Conservation (phyloP, 225 moss, liverwort and hornwort species). For the Pleurozium schreberi region DNA sequence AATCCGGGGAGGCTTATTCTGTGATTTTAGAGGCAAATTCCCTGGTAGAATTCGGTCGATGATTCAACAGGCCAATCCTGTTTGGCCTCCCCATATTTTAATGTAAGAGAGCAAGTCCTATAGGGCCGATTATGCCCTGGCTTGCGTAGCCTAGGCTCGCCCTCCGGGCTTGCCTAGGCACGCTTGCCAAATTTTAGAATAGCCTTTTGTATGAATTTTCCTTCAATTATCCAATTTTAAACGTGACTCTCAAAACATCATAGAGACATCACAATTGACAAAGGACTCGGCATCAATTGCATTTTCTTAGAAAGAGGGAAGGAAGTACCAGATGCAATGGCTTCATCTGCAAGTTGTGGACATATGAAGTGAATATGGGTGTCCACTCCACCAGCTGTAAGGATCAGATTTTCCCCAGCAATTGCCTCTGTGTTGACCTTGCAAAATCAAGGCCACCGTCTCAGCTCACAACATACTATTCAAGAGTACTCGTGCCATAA, state of each 20-base stretch:
- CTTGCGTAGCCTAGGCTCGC: too few species aligned
- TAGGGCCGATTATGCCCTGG: too few species aligned
- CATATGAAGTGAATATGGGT: slow-evolving; percentile 89
- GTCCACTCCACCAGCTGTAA: slow-evolving; percentile 90
- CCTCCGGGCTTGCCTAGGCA: too few species aligned
- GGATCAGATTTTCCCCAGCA: slow-evolving; percentile 61
- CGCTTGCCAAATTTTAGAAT: too few species aligned
- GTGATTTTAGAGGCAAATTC: too few species aligned
- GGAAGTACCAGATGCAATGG: slow-evolving; percentile 56
- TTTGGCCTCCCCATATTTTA: too few species aligned
- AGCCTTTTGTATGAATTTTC: not conserved
- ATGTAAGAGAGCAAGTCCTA: too few species aligned
- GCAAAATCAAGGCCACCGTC: not conserved
- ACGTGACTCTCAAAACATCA: not conserved
- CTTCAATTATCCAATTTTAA: not conserved
- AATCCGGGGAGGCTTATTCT: too few species aligned
- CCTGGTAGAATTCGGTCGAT: too few species aligned
- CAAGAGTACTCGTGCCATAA: not conserved
- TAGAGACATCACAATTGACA: not conserved
- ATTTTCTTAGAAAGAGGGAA: not conserved
- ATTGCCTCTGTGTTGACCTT: slow-evolving; percentile 89
- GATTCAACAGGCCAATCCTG: too few species aligned
- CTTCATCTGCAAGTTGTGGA: slow-evolving; percentile 71
- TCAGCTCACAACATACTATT: not conserved
- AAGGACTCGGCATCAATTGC: not conserved